These are phyloP conservation scores for Setaria italica DNA, from an alignment of 202 grass and related monocot genomes.

Conservation along the genomic window DNA sequence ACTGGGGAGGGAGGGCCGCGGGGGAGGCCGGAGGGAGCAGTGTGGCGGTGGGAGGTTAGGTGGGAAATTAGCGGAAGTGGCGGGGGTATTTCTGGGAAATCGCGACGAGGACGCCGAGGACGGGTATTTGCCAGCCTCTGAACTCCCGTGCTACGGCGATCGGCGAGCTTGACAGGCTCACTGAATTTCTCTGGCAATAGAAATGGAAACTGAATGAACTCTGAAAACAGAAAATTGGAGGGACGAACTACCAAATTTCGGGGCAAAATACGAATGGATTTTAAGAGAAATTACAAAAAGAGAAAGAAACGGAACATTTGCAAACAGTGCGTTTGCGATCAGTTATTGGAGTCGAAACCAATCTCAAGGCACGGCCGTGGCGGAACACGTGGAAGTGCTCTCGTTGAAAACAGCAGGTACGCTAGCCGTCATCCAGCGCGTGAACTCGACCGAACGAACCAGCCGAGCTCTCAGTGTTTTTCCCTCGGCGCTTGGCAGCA, in stretches of 20 bases:
- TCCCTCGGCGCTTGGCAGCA: background rate
- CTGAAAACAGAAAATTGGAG: background rate
- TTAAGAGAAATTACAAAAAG: background rate
- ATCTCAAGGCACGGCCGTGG: background rate
- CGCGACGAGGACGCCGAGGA: background rate
- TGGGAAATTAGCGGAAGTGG: constrained; percentile 35
- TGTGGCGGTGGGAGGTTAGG: constrained; percentile 33
- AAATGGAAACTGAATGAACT: too few species aligned
- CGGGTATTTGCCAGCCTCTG: background rate
- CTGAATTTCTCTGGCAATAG: too few species aligned
- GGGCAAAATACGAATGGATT: too few species aligned
- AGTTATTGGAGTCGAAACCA: background rate
- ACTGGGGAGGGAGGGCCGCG: background rate
- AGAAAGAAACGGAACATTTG: background rate
- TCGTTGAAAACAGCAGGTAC: background rate
- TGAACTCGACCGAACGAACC: background rate
- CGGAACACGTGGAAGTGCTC: background rate
- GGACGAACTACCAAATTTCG: background rate
- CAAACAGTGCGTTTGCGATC: background rate
- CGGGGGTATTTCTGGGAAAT: constrained; percentile 27
- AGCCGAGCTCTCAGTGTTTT: too few species aligned
- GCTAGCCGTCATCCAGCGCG: background rate
- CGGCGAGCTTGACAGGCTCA: background rate
- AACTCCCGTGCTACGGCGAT: background rate
- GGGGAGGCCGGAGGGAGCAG: background rate